Conservation (phyloP, 23 red algal genomes). For the Cyanidioschyzon merolae region DNA sequence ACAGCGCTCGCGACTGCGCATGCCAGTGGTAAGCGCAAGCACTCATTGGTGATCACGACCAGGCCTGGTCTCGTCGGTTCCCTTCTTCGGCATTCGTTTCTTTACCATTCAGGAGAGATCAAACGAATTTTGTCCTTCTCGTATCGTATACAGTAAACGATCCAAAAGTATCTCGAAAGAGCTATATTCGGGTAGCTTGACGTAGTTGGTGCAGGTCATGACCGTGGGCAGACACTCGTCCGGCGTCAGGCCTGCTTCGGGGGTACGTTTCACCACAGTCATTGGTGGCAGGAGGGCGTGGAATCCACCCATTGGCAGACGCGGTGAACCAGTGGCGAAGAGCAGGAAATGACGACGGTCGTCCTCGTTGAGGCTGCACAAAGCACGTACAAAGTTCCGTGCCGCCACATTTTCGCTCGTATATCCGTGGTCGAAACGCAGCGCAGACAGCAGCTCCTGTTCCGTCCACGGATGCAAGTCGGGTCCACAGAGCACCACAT, state of each 20-base stretch:
- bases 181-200: slow-evolving; percentile 92
- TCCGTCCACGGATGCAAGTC: slow-evolving; percentile 59
- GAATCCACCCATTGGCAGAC: slow-evolving; percentile 75
- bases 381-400: slow-evolving; percentile 40
- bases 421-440: slow-evolving; percentile 86
- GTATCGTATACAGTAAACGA: slow-evolving; percentile 72
- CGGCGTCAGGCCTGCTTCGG: slow-evolving; percentile 52
- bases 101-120: slow-evolving; percentile 50
- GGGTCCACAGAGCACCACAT: slow-evolving; percentile 71
- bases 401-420: slow-evolving; percentile 71
- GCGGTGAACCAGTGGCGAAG: slow-evolving; percentile 81
- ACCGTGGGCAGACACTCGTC: slow-evolving; percentile 94
- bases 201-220: slow-evolving; percentile 98
- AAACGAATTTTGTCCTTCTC: slow-evolving; percentile 85
- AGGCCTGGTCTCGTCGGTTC: too few relatives aligned
- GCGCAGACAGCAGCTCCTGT: slow-evolving; percentile 53
- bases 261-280: slow-evolving; percentile 76
- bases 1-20: too few relatives aligned
- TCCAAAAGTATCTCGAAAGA: slow-evolving; percentile 46
- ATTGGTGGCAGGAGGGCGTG: slow-evolving; percentile 50
- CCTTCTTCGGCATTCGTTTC: too few relatives aligned
- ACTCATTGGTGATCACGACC: too few relatives aligned
- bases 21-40: too few relatives aligned
- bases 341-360: slow-evolving; percentile 77
- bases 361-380: slow-evolving; percentile 44